Conservation (phyloP, 2,329 filamentous ascomycete species). For the Arthrinium puccinioides region DNA sequence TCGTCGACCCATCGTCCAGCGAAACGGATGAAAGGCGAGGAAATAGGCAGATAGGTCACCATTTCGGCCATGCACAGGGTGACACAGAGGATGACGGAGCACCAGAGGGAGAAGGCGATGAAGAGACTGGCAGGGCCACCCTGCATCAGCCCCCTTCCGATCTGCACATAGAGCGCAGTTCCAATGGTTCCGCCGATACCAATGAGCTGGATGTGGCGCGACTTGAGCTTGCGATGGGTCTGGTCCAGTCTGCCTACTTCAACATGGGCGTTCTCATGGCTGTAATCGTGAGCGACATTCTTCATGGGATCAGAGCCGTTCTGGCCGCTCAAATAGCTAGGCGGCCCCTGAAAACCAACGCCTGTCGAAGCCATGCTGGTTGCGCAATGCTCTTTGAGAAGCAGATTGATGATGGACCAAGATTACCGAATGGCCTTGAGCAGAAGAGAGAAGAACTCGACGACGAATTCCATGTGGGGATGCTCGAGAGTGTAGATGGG, state of each 20-base stretch:
- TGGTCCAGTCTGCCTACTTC: conserved; percentile 26
- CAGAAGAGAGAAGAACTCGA: too few species aligned
- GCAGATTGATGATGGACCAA: too few species aligned
- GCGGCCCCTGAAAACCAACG: conserved; percentile 9
- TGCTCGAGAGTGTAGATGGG: too few species aligned
- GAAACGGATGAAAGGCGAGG: conserved; percentile 71
- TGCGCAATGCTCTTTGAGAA: too few species aligned
- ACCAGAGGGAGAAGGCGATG: conserved; percentile 55
- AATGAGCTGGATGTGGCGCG: conserved; percentile 51
- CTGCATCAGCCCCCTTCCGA: conserved; percentile 49
- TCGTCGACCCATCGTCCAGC: conserved; percentile 70
- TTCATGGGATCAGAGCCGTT: conserved; percentile 11
- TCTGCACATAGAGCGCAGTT: conserved; percentile 53
- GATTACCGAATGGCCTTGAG: too few species aligned
- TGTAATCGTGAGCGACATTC: too few species aligned
- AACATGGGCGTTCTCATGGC: not conserved
- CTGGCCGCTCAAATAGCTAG: conserved; percentile 4
- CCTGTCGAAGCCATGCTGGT: conserved; percentile 13
- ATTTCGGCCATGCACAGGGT: conserved; percentile 64
- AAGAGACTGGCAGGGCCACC: conserved; percentile 54
- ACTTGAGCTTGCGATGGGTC: conserved; percentile 46
- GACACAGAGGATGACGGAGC: conserved; percentile 51
- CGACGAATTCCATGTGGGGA: too few species aligned
- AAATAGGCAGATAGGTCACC: conserved; percentile 70
- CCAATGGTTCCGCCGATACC: conserved; percentile 60